Conservation (phyloP, 371 early-diverging fungal genomes). For the Synchytrium microbalum region DNA sequence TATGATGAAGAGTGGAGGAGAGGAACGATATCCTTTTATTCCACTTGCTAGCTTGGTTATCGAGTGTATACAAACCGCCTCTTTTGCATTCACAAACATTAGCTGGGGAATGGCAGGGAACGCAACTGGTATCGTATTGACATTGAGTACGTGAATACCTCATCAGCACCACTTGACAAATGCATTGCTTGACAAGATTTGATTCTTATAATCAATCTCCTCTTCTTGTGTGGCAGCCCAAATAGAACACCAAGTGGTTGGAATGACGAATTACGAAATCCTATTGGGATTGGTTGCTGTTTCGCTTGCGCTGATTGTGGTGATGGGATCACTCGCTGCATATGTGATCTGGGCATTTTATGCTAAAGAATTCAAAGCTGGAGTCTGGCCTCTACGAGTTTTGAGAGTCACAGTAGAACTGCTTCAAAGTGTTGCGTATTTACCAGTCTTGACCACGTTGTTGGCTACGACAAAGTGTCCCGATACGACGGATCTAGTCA, state of each 20-base stretch:
- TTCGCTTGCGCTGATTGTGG: constrained; percentile 14
- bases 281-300: constrained; percentile 13
- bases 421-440: neutral
- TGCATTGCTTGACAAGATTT: too few species aligned
- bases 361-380: constrained; percentile 20
- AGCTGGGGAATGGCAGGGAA: too few species aligned
- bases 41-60: neutral
- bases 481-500: neutral
- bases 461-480: neutral
- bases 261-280: neutral
- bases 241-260: neutral
- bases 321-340: constrained; percentile 16
- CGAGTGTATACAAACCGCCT: neutral
- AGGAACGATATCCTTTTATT: neutral
- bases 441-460: neutral
- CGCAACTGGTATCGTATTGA: too few species aligned
- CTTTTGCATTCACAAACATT: neutral
- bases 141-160: too few species aligned
- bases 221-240: too few species aligned
- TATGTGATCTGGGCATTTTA: constrained; percentile 20
- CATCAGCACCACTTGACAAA: too few species aligned
- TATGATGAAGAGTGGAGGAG: constrained; percentile 11
- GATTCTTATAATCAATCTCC: too few species aligned
- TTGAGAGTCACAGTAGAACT: constrained; percentile 9
- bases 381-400: constrained; percentile 20